These are phyloP conservation scores for Wickerhamiella occidentalis DNA, from an alignment of 805 yeast species.

Conservation along the genomic window DNA sequence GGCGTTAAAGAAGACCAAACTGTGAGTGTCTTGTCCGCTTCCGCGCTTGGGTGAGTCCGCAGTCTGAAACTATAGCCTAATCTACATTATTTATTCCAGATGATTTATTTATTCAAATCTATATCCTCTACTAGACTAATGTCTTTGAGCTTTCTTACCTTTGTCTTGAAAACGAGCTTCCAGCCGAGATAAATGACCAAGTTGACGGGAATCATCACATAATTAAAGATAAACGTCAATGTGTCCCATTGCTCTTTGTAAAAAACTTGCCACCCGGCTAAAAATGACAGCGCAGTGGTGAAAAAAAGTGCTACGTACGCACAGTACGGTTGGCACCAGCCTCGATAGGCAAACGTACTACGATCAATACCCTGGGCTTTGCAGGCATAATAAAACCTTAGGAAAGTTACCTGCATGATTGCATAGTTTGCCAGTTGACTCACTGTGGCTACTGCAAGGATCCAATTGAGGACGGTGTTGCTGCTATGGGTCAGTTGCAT, in stretches of 20 bases:
- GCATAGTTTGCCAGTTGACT: conserved; percentile 54
- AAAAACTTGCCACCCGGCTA: conserved; percentile 62
- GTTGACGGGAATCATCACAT: conserved; percentile 55
- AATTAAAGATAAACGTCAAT: conserved; percentile 52
- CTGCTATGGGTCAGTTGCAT: conserved; percentile 49
- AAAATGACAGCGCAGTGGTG: conserved; percentile 40
- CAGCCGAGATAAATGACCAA: conserved; percentile 38
- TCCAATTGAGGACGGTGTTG: conserved; percentile 58
- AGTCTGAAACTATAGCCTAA: too few species aligned
- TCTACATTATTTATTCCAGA: background rate
- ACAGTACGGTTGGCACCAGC: conserved; percentile 52
- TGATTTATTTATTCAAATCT: too few species aligned
- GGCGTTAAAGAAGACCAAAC: conserved; percentile 33
- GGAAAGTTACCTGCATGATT: conserved; percentile 44
- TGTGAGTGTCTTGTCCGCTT: too few species aligned
- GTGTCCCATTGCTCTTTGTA: conserved; percentile 52
- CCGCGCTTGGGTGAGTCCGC: too few species aligned
- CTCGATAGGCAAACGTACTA: conserved; percentile 36
- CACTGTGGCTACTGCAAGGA: conserved; percentile 56
- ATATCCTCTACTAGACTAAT: conserved; percentile 35
- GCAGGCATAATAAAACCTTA: conserved; percentile 51
- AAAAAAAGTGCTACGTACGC: conserved; percentile 38
- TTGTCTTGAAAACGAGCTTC: conserved; percentile 42
- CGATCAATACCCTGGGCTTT: conserved; percentile 41
- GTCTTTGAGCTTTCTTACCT: conserved; percentile 34